Base-by-base conservation (phyloP, 805 yeast species). In the Blastobotrys robertii region DNA sequence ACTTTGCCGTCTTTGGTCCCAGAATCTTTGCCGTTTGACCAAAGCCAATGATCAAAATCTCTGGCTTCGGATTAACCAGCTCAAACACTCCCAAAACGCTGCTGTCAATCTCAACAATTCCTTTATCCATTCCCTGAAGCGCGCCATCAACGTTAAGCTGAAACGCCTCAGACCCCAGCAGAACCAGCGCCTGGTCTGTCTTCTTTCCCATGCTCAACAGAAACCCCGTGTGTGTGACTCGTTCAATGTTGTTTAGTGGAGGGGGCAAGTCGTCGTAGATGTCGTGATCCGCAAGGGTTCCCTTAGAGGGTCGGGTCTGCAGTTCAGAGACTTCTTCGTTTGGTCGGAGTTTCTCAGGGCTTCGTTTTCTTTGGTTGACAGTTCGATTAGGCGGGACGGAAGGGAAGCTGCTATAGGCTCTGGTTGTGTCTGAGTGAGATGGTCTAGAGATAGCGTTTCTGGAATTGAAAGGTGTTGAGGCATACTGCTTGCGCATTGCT, bases 1-100 rank as follows among this genome's bases (percentile, higher is more conserved):
- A 61, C 33, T 62, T 59, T 38, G 73, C 65, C 39, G 81, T 79
- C 8, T 58, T 50, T n/a, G 76, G 78, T 30, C 78, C 72, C 50
- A 84, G 64, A 59, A 82, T 68, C 38, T 92, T 67, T 2, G 83
- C 70, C 46, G 72, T 68, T 45, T 67, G 65, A 0, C 94, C 94
- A 16, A 82, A 63, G 1, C 94, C 94, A 12, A 84, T 62, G 6
- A 83, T 78, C 38, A 82, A 52, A 37, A 84, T 66, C 54, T 84
- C 94, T 0, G 94, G 94, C 54, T 78, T 77, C 3, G 94, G 94
- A 57, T 78, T 76, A 1, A 81, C 59, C 5, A 77, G 63, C 13
- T 68, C 69, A 44, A 81, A 69, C 3, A 81, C 56, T 10, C 67
- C 66, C 19, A 78, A 60, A 0, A 73, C 60, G n/a, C 63, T 57